Evolutionary conservation across 2,329 filamentous ascomycete species (phyloP).

Genomic region (Canariomyces notabilis): DNA sequence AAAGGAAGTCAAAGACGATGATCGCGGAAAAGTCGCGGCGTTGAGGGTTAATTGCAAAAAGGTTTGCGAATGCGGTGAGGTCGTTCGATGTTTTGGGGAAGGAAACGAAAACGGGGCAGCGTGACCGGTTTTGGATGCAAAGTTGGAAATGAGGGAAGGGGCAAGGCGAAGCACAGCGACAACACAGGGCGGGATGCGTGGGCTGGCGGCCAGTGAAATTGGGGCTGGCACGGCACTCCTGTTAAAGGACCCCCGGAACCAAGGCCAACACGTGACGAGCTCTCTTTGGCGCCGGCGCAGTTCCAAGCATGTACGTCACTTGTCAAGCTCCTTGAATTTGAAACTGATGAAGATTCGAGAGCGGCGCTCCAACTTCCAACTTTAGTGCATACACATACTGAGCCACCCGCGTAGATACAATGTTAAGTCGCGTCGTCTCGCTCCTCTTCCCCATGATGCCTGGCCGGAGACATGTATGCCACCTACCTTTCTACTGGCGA

Average conservation of each 20-base stretch:
- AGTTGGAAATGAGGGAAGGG: constrained; percentile 29
- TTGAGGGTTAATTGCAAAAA: constrained; percentile 8
- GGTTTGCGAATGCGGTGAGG: constrained; percentile 12
- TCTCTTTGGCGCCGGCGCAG: not conserved
- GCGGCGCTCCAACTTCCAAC: not conserved
- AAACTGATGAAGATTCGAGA: not conserved
- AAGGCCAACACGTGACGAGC: constrained; percentile 17
- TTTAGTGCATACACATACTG: no score
- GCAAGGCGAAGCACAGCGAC: constrained; percentile 27
- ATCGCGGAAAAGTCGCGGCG: constrained; percentile 6
- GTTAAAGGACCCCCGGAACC: constrained; percentile 17
- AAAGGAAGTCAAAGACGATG: constrained; percentile 10
- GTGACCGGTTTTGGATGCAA: constrained; percentile 25
- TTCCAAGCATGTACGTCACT: constrained; percentile 17
- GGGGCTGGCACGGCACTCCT: constrained; percentile 20
- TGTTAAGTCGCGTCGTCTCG: no score
- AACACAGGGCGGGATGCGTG: constrained; percentile 27
- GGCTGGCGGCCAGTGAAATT: constrained; percentile 22
- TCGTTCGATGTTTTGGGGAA: constrained; percentile 19
- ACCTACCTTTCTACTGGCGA: not conserved
- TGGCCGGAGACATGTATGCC: not conserved
- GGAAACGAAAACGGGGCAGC: constrained; percentile 18
- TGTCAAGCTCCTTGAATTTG: not conserved
- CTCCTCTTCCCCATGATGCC: no score
- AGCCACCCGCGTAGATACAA: no score